These are phyloP conservation scores for Tripidium arundinaceum DNA, from an alignment of 202 grass and related monocot genomes.

Conservation along the genomic window DNA sequence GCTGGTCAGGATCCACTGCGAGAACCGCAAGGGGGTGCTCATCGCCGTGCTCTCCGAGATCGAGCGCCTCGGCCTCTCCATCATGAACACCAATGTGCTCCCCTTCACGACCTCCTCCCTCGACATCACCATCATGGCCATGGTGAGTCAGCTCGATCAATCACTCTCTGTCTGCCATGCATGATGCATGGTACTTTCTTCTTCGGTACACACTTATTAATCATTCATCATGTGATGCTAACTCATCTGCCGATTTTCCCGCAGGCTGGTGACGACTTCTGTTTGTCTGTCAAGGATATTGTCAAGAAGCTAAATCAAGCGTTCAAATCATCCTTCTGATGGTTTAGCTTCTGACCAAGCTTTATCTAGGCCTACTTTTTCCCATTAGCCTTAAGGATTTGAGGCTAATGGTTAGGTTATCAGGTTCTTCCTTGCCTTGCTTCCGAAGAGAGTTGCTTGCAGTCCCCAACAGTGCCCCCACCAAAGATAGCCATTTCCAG, in stretches of 20 bases:
- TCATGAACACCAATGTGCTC: slow-evolving; percentile 85
- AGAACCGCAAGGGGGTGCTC: slow-evolving; percentile 72
- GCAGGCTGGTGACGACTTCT: slow-evolving; percentile 81
- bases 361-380: slow-evolving; percentile 47
- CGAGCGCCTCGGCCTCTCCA: slow-evolving; percentile 61
- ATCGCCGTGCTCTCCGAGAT: slow-evolving; percentile 67
- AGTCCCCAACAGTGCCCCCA: slow-evolving; percentile 43
- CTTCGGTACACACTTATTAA: neutral
- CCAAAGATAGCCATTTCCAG: slow-evolving; percentile 65
- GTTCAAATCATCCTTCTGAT: slow-evolving; percentile 62
- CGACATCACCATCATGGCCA: slow-evolving; percentile 92
- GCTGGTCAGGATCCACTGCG: slow-evolving; percentile 90
- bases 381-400: slow-evolving; percentile 28
- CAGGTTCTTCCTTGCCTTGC: slow-evolving; percentile 23
- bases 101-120: slow-evolving; percentile 69
- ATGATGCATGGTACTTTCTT: neutral
- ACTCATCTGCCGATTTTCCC: neutral
- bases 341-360: neutral
- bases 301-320: slow-evolving; percentile 78
- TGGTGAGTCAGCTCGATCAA: slow-evolving; percentile 36
- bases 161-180: neutral
- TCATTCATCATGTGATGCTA: neutral
- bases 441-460: slow-evolving; percentile 35
- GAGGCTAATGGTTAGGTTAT: slow-evolving; percentile 43
- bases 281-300: slow-evolving; percentile 76